Base-by-base conservation (phyloP, 768 basidiomycete species). In the Leccinum rimulosum region DNA sequence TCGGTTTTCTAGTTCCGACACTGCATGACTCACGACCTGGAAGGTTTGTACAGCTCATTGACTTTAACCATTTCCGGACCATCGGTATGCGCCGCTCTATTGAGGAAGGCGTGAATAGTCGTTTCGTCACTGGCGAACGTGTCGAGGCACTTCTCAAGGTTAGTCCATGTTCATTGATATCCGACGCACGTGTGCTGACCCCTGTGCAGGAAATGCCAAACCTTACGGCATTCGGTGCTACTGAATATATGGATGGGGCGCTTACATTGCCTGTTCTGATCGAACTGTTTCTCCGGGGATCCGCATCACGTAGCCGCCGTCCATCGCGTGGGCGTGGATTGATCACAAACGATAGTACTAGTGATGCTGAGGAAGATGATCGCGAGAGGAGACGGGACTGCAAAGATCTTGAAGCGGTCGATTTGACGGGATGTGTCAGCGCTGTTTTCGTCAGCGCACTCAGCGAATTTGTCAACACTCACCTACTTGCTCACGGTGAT, bases 181-280 rank as follows among this genome's bases (percentile, higher is more conserved):
- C 62, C 50, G 52, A 30, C 51, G 38, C 50, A 54, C 36, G 47
- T 50, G 50, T 53, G 50, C 38, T 48, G 22, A 43, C 43, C 40
- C 51, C 64, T 61, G 25, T 68, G 27, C 68, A 95, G 93, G 93
- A 96, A 82, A 86, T 88, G 75, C 92, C 93, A 0, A 94, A 94
- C 63, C 77, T 98, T 11, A 79, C 79, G 17, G 82, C 86, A 9
- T 93, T 99, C 63, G 95, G 95, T n/a, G 95, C 93, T 6, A 98
- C 96, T 2, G 96, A 99, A 72, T 99, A 98, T 71, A 98, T 99
- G 92, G 96, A 99, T 64, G 88, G 91, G 4, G 88, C 96, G 1
- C 79, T 99, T 45, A 91, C 88, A 12, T 77, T 91, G 15, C 80
- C 87, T 0, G 95, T 98, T 17, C 77, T 99, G 11, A 90, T 87